Base-by-base conservation (phyloP, 1,284 basidiomycete genomes). In the Exobasidium cylindrosporum region DNA sequence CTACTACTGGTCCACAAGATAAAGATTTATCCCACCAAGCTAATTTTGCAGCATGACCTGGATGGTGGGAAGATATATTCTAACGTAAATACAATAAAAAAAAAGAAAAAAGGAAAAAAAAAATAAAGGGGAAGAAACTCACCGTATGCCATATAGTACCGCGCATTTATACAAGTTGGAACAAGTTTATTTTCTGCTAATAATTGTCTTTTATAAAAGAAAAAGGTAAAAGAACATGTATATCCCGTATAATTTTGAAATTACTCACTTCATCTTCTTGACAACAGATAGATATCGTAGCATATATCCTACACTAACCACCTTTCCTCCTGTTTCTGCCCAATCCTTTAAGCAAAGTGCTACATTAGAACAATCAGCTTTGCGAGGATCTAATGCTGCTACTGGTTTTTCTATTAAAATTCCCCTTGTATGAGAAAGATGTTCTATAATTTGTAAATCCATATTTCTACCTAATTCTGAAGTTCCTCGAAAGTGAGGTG, bases 361-460 rank as follows among this genome's bases (percentile, higher is more conserved):
- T 3, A 67, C 67, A 24, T 61, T 26, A 13, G 56, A 47, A 28
- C 71, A 68, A 14, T 65, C 60, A 3, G 10, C 28, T 32, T 56
- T 57, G 10, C 68, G 68, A 5, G 68, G 64, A 28, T 69, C 58
- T 24, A 56, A 21, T 4, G 76, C 74, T 0, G 68, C 64, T 24
- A 78, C 62, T 4, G 76, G 76, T 65, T 78, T 78, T 63, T 78
- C 76, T 23, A 77, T 66, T 14, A 78, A 63, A 52, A 64, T 65
- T 1, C 46, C 59, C 26, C 58, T 43, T 14, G 65, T 61, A 24
- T 59, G 31, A 6, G 70, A 63, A 4, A 69, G 66, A 28, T 28
- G 23, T 17, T 59, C 23, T 3, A 67, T 53, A 35, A 68, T 32
- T 24, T 59, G 57, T 11, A 67, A 4, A 28, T 70, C 69, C 13